Percentiles rank a stretch among this genome's conserved stretches.
phyloP scores from a whole-genome alignment of 139 green algal species.

The Coelastrella sp. region DNA sequence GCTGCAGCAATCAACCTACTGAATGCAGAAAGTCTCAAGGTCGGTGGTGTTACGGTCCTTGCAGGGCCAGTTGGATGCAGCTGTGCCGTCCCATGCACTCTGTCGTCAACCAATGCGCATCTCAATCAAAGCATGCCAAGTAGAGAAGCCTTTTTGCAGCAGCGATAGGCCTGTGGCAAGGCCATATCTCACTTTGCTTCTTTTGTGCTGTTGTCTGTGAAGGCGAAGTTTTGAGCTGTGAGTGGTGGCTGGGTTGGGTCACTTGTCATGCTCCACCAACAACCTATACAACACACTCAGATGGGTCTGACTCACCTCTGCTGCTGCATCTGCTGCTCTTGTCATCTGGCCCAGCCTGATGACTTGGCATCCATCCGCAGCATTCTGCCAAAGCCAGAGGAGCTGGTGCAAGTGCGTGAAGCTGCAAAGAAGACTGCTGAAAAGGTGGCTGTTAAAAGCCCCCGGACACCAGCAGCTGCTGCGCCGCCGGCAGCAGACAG shows the following conservation, averaged over 20 bases:
- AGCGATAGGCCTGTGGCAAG: too few species aligned
- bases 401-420: slow-evolving; percentile 1
- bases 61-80: not conserved
- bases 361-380: slow-evolving; percentile 32
- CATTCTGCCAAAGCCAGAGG: slow-evolving; percentile 39
- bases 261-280: too few species aligned
- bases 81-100: not conserved
- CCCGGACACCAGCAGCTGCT: slow-evolving; percentile 8
- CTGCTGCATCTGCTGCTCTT: not conserved
- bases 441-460: not conserved
- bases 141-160: too few species aligned
- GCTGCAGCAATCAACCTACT: slow-evolving; percentile 32
- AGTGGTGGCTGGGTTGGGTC: too few species aligned
- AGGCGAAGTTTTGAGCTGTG: too few species aligned
- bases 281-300: too few species aligned
- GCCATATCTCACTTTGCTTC: too few species aligned
- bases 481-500: not conserved
- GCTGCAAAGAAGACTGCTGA: not conserved
- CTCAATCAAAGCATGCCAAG: too few species aligned
- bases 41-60: not conserved
- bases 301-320: not conserved
- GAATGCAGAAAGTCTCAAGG: slow-evolving; percentile 23
- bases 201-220: too few species aligned
- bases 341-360: slow-evolving; percentile 22
- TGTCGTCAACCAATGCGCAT: too few species aligned